phyloP scores from a whole-genome alignment of 2,329 filamentous ascomycete genomes.

The Alternaria hordeiaustralica region DNA sequence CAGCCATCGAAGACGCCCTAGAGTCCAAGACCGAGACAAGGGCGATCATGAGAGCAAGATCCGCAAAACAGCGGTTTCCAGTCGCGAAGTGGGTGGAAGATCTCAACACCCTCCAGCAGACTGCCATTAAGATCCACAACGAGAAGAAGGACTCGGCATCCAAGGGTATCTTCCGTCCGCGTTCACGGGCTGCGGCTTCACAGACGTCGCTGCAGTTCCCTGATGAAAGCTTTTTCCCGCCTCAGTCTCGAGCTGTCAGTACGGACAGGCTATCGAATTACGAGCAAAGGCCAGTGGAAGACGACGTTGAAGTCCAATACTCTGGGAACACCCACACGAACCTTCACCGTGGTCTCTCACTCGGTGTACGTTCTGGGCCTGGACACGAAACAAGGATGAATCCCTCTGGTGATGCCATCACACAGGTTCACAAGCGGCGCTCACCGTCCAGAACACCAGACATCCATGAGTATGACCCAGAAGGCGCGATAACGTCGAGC shows the following conservation, averaged over 20 bases:
- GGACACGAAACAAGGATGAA: not conserved
- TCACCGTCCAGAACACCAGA: not conserved
- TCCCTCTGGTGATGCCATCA: not conserved
- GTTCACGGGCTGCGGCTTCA: not conserved
- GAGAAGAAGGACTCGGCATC: not conserved
- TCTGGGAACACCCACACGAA: not conserved
- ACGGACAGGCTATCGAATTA: not conserved
- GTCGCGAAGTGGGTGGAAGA: slow-evolving; percentile 57
- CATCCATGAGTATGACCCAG: not conserved
- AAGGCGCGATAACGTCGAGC: not conserved
- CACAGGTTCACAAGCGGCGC: not conserved
- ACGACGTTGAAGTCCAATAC: not conserved
- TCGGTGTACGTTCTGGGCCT: not conserved
- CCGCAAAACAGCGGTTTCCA: slow-evolving; percentile 70
- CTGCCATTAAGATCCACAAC: not conserved
- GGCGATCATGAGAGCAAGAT: slow-evolving; percentile 69
- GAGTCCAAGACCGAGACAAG: slow-evolving; percentile 63
- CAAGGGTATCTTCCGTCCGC: not conserved
- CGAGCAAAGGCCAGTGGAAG: not conserved
- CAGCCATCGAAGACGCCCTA: slow-evolving; percentile 67
- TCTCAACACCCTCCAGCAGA: not conserved
- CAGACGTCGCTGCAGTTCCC: not conserved
- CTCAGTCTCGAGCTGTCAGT: not conserved
- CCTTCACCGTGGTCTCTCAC: not conserved
- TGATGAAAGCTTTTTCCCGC: not conserved